phyloP scores from a whole-genome alignment of 1,284 basidiomycete genomes.

The Ceratobasidium sp. region DNA sequence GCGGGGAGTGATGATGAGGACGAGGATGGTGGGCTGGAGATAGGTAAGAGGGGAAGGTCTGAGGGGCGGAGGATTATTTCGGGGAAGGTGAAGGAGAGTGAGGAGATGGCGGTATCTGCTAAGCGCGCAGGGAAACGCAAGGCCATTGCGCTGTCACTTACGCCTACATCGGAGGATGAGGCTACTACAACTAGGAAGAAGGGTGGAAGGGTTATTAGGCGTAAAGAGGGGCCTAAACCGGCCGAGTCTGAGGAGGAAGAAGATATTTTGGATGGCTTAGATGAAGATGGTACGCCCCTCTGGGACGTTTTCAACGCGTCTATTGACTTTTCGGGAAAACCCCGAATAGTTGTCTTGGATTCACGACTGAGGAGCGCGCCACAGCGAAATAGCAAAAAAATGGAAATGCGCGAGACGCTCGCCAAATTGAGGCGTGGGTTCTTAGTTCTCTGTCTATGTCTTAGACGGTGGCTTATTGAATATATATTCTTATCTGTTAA shows the following conservation, averaged over 20 bases:
- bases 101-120: not conserved
- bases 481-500: conserved; percentile 26
- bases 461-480: not conserved
- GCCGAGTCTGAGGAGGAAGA: conserved; percentile 45
- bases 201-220: conserved; percentile 10
- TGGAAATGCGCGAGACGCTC: conserved; percentile 72
- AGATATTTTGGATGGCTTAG: conserved; percentile 48
- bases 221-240: not conserved
- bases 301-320: not conserved
- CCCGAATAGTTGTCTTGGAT: conserved; percentile 69
- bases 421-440: conserved; percentile 72
- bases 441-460: conserved; percentile 37
- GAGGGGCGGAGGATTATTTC: no score
- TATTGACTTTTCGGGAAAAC: not conserved
- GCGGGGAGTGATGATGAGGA: not conserved
- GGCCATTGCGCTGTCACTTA: conserved; percentile 19
- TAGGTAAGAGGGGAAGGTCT: not conserved
- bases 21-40: not conserved
- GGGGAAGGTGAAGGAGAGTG: not conserved
- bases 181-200: not conserved
- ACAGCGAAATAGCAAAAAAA: conserved; percentile 60
- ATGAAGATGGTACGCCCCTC: conserved; percentile 44
- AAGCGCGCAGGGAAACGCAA: conserved; percentile 26
- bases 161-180: conserved; percentile 19
- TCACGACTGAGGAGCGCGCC: conserved; percentile 71